Evolutionary conservation across 768 basidiomycete species (phyloP).

Genomic region (Dacryopinax spathularia): DNA sequence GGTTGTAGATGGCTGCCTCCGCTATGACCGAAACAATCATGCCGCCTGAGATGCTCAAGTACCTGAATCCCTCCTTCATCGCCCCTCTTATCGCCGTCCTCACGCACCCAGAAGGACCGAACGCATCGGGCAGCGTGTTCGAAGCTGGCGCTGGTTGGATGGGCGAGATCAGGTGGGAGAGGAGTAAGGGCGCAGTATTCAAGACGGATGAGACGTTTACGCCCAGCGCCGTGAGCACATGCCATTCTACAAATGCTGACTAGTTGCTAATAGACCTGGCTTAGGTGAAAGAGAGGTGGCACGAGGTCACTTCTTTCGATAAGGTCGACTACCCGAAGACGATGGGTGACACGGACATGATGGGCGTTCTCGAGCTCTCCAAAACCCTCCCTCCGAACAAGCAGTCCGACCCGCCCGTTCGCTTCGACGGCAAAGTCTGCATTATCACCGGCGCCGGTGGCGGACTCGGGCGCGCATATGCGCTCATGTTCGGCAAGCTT

Average conservation of each 20-base stretch:
- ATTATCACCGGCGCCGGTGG: slow-evolving; percentile 92
- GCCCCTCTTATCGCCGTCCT: slow-evolving; percentile 85
- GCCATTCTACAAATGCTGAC: background rate
- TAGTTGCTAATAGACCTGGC: background rate
- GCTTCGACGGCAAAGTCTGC: slow-evolving; percentile 79
- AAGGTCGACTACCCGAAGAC: slow-evolving; percentile 52
- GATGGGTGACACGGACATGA: slow-evolving; percentile 46
- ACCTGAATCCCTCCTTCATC: slow-evolving; percentile 66
- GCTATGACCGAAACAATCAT: slow-evolving; percentile 91
- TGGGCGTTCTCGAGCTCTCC: slow-evolving; percentile 48
- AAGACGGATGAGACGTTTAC: slow-evolving; percentile 83
- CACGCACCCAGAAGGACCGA: slow-evolving; percentile 68
- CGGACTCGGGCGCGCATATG: slow-evolving; percentile 84
- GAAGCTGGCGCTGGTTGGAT: slow-evolving; percentile 89
- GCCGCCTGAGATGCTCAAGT: slow-evolving; percentile 76
- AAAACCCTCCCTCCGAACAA: slow-evolving; percentile 48
- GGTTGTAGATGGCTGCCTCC: slow-evolving; percentile 72
- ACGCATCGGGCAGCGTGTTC: slow-evolving; percentile 69
- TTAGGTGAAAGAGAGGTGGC: slow-evolving; percentile 73
- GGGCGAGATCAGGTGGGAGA: slow-evolving; percentile 86
- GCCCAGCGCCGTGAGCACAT: slow-evolving; percentile 63
- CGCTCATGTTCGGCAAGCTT: slow-evolving; percentile 76
- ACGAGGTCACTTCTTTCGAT: slow-evolving; percentile 64
- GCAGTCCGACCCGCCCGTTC: slow-evolving; percentile 54
- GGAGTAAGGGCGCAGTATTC: slow-evolving; percentile 75